phyloP scores from a whole-genome alignment of 192 early-diverging fungal genomes.

The Diversispora epigaea region DNA sequence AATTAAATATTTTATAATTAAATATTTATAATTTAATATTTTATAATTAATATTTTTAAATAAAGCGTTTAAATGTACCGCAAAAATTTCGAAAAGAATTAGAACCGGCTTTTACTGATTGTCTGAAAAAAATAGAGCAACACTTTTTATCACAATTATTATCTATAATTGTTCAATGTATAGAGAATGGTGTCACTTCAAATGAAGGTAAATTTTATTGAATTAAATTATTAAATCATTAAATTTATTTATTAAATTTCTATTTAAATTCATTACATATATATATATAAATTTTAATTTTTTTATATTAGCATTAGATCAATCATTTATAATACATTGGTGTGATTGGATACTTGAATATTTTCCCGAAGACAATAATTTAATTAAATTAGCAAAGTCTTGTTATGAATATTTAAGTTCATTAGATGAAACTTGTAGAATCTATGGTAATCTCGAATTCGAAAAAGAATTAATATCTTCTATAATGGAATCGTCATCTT shows the following conservation, averaged over 20 bases:
- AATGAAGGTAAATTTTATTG: background rate
- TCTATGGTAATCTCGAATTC: background rate
- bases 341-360: slow-evolving; percentile 7
- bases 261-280: no score
- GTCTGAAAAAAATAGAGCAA: background rate
- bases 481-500: background rate
- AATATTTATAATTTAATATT: background rate
- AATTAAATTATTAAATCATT: background rate
- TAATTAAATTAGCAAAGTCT: slow-evolving; percentile 7
- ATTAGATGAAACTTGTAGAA: background rate
- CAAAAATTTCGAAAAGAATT: background rate
- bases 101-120: background rate
- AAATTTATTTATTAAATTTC: background rate
- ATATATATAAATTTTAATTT: background rate
- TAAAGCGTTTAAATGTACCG: background rate
- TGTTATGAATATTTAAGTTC: background rate
- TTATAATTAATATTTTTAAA: no score
- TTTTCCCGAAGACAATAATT: background rate
- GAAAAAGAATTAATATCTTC: background rate
- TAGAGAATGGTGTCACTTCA: background rate
- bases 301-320: background rate
- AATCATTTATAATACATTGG: background rate
- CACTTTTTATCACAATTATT: slow-evolving; percentile 5
- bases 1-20: no score
- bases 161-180: background rate